These are phyloP conservation scores for Candida caryicola DNA, from an alignment of 805 yeast genomes.

Conservation along the genomic window DNA sequence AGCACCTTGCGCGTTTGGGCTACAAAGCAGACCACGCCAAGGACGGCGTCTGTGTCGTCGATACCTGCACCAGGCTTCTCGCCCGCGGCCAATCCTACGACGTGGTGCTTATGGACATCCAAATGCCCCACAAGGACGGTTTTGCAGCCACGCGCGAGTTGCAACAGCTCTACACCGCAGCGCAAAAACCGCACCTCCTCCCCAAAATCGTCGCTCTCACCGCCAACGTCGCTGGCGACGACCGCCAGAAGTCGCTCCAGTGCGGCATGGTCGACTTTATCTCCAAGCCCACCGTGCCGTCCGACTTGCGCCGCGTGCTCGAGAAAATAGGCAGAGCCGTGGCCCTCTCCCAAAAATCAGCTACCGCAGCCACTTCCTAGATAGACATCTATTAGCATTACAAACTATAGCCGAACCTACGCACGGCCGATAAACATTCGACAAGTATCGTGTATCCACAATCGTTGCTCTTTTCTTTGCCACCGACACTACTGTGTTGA, in stretches of 20 bases:
- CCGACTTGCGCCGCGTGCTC: conserved; percentile 38
- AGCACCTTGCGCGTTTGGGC: conserved; percentile 48
- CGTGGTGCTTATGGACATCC: conserved; percentile 55
- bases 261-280: conserved; percentile 54
- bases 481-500: no score
- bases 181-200: conserved; percentile 14
- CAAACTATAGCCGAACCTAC: no score
- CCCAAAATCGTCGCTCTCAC: conserved; percentile 49
- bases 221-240: conserved; percentile 55
- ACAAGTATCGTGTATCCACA: no score
- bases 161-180: conserved; percentile 24
- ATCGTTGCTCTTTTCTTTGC: no score
- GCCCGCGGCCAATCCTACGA: conserved; percentile 39
- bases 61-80: conserved; percentile 27
- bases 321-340: conserved; percentile 9
- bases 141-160: conserved; percentile 46
- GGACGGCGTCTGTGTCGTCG: conserved; percentile 47
- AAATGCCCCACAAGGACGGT: conserved; percentile 58
- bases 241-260: conserved; percentile 43
- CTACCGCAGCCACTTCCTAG: no score
- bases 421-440: no score
- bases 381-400: no score
- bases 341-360: no score
- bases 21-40: conserved; percentile 51
- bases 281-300: conserved; percentile 52